phyloP scores from a whole-genome alignment of 2,329 filamentous ascomycete species.

The Xylaria digitata region DNA sequence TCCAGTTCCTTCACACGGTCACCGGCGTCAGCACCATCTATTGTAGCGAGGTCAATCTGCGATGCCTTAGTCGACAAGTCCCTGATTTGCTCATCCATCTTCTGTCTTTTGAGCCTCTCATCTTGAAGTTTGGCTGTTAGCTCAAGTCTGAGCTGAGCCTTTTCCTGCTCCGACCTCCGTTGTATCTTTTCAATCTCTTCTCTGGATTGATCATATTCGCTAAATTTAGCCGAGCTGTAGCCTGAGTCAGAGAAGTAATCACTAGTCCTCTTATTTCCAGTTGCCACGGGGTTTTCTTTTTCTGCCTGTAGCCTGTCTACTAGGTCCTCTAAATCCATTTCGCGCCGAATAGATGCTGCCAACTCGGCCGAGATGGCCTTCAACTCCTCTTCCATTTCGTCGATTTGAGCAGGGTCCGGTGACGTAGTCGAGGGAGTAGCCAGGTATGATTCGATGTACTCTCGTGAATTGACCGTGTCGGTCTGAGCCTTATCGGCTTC shows the following conservation, averaged over 20 bases:
- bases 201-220: slow-evolving; percentile 70
- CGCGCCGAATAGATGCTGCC: slow-evolving; percentile 89
- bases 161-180: slow-evolving; percentile 88
- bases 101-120: slow-evolving; percentile 79
- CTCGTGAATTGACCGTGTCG: slow-evolving; percentile 57
- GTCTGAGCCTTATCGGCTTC: slow-evolving; percentile 56
- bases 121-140: slow-evolving; percentile 88
- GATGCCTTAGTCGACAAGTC: slow-evolving; percentile 83
- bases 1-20: slow-evolving; percentile 82
- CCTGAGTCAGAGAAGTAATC: slow-evolving; percentile 99
- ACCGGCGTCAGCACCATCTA: slow-evolving; percentile 66
- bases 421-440: slow-evolving; percentile 59
- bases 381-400: slow-evolving; percentile 94
- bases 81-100: slow-evolving; percentile 85
- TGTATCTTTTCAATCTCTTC: slow-evolving; percentile 86
- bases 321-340: slow-evolving; percentile 96
- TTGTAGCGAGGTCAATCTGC: slow-evolving; percentile 65
- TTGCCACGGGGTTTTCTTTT: slow-evolving; percentile 65
- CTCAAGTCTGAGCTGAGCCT: slow-evolving; percentile 85
- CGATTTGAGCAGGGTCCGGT: slow-evolving; percentile 67
- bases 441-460: slow-evolving; percentile 64
- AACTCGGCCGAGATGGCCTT: slow-evolving; percentile 93
- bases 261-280: slow-evolving; percentile 79
- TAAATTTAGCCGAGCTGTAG: slow-evolving; percentile 83
- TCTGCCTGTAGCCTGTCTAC: slow-evolving; percentile 90